Evolutionary conservation across 78 protist genomes (phyloP).

Genomic region (Dictyostelium brefeldianum): DNA sequence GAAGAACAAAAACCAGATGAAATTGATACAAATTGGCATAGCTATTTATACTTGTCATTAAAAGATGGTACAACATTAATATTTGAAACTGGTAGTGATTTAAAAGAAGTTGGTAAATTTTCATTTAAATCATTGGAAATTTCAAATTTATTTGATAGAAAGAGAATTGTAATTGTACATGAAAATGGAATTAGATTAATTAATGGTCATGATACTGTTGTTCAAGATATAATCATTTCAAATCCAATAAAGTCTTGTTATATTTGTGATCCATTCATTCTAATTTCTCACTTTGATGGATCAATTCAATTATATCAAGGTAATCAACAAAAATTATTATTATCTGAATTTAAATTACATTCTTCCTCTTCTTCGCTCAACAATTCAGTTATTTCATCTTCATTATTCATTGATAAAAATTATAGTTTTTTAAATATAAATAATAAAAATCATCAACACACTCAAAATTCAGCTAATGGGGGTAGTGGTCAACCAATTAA

Average conservation of each 20-base stretch:
- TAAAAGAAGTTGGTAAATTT: constrained; percentile 42
- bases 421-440: not conserved
- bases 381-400: constrained; percentile 5
- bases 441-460: constrained; percentile 14
- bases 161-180: constrained; percentile 2
- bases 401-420: constrained; percentile 42
- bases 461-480: not conserved
- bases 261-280: constrained; percentile 50
- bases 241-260: constrained; percentile 16
- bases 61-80: constrained; percentile 24
- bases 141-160: constrained; percentile 28
- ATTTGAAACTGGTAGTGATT: constrained; percentile 28
- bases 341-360: not conserved
- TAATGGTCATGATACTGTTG: not conserved
- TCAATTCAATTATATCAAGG: constrained; percentile 29
- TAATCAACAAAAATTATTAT: not conserved
- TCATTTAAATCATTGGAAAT: constrained; percentile 10
- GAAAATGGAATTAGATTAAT: constrained; percentile 33
- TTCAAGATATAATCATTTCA: constrained; percentile 30
- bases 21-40: constrained; percentile 12
- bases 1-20: not conserved
- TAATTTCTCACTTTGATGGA: constrained; percentile 15
- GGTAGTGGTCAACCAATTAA: too few species aligned
- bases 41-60: constrained; percentile 34
- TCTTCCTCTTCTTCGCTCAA: too few species aligned